Evolutionary conservation across 768 basidiomycete species (phyloP).

Genomic region (Suillus paluster): DNA sequence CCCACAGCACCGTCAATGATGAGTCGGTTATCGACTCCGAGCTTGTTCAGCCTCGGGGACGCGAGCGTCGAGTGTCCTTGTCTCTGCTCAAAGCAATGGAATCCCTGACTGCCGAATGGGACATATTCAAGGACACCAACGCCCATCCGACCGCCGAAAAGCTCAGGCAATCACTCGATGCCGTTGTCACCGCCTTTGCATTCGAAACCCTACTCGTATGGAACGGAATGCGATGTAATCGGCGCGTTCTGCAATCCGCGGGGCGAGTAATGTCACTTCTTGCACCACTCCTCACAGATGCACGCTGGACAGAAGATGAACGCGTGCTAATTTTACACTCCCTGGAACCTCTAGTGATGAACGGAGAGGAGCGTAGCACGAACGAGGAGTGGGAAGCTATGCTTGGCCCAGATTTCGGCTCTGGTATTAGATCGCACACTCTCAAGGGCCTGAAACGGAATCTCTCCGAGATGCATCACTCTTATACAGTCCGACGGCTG

Average conservation of each 20-base stretch:
- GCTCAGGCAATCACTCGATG: constrained; percentile 70
- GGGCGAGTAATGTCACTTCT: constrained; percentile 55
- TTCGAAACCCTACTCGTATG: constrained; percentile 70
- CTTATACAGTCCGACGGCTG: constrained; percentile 32
- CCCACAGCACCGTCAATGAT: background rate
- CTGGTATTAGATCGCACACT: constrained; percentile 67
- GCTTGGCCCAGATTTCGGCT: constrained; percentile 44
- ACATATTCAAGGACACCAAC: constrained; percentile 37
- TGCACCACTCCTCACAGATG: constrained; percentile 42
- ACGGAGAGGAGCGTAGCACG: constrained; percentile 34
- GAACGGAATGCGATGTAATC: constrained; percentile 67
- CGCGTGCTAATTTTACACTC: constrained; percentile 66
- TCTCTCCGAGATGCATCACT: constrained; percentile 13
- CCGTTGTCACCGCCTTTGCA: constrained; percentile 63
- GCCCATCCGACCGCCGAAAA: constrained; percentile 59
- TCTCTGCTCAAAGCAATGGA: constrained; percentile 71
- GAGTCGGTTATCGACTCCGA: constrained; percentile 27
- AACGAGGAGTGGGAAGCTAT: constrained; percentile 51
- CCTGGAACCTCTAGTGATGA: constrained; percentile 65
- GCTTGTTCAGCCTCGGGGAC: constrained; percentile 51
- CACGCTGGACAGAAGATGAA: constrained; percentile 62
- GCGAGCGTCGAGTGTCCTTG: constrained; percentile 64
- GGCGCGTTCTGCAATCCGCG: constrained; percentile 65
- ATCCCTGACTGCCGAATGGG: constrained; percentile 52
- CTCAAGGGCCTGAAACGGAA: constrained; percentile 42